Conservation (phyloP, 176 grass and related monocot species). For the Oryza glaberrima region DNA sequence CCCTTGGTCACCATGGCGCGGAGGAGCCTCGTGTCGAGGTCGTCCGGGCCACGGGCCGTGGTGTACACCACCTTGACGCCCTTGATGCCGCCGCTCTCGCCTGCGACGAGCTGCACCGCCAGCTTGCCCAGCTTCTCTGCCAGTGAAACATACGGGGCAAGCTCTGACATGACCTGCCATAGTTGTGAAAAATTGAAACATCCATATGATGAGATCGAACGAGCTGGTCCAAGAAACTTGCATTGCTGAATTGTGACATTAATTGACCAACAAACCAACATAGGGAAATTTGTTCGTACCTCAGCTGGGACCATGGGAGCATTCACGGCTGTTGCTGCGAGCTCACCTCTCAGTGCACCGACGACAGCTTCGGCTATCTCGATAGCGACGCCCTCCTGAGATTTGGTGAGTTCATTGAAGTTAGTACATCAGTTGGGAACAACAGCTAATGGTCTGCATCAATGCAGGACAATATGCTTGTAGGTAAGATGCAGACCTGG, state of each 20-base stretch:
- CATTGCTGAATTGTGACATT: background rate
- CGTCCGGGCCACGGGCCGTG: slow-evolving; percentile 63
- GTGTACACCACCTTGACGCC: slow-evolving; percentile 88
- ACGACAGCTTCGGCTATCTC: slow-evolving; percentile 91
- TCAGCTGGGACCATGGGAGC: slow-evolving; percentile 97
- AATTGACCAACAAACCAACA: background rate
- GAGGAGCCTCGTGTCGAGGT: slow-evolving; percentile 87
- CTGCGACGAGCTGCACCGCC: slow-evolving; percentile 87
- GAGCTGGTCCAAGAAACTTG: background rate
- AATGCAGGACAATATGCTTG: background rate
- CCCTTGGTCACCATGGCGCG: slow-evolving; percentile 93
- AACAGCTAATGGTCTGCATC: background rate
- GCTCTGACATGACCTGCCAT: slow-evolving; percentile 74
- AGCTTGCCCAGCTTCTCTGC: slow-evolving; percentile 94
- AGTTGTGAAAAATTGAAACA: background rate
- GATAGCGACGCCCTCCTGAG: slow-evolving; percentile 90
- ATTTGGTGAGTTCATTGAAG: slow-evolving; percentile 32
- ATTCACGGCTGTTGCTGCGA: slow-evolving; percentile 88
- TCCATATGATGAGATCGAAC: background rate
- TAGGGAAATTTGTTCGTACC: slow-evolving; percentile 39
- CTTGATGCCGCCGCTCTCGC: slow-evolving; percentile 83
- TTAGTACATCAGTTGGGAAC: slow-evolving; percentile 17
- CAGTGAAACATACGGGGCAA: slow-evolving; percentile 80
- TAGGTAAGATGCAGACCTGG: slow-evolving; percentile 65
- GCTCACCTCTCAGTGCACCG: slow-evolving; percentile 82